A percentile compares a stretch with the other conserved stretches of the same genome.
Evolutionary conservation across 805 yeast genomes (phyloP).

Genomic region (Wickerhamiella domercqiae): DNA sequence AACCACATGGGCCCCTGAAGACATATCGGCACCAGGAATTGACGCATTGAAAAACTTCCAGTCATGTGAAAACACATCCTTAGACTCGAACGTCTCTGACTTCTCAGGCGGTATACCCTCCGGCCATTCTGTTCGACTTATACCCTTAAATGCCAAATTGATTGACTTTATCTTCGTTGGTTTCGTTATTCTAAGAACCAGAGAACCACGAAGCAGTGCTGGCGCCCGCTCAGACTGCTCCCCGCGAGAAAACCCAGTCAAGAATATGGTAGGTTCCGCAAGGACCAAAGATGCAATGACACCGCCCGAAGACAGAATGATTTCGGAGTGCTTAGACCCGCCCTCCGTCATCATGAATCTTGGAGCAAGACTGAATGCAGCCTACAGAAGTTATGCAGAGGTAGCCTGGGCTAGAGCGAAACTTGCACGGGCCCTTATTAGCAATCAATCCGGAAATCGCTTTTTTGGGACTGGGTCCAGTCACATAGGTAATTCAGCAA

Average conservation of each 20-base stretch:
- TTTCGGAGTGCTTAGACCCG: slow-evolving; percentile 1
- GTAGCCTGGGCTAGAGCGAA: no score
- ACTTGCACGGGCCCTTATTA: no score
- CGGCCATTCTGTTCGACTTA: slow-evolving; percentile 83
- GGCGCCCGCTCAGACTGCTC: slow-evolving; percentile 61
- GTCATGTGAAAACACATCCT: slow-evolving; percentile 56
- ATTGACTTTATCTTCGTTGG: slow-evolving; percentile 57
- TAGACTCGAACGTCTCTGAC: slow-evolving; percentile 45
- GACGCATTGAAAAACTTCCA: slow-evolving; percentile 69
- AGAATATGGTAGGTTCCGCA: slow-evolving; percentile 65
- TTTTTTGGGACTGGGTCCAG: no score
- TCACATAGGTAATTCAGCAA: no score
- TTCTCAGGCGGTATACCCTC: slow-evolving; percentile 94
- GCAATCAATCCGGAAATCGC: no score
- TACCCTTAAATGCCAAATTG: slow-evolving; percentile 47
- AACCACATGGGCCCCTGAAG: slow-evolving; percentile 32
- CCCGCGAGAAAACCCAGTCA: slow-evolving; percentile 62
- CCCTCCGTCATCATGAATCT: no score
- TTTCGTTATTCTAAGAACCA: slow-evolving; percentile 53
- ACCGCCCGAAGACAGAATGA: slow-evolving; percentile 13
- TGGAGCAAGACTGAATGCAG: no score
- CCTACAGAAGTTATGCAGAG: no score
- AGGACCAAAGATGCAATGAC: slow-evolving; percentile 24
- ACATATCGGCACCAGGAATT: slow-evolving; percentile 23
- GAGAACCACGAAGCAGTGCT: slow-evolving; percentile 63